Percentiles rank a stretch among this genome's conserved stretches.
These are phyloP conservation scores for Dichomitus squalens DNA, from an alignment of 1,284 basidiomycete species.

Conservation along the genomic window DNA sequence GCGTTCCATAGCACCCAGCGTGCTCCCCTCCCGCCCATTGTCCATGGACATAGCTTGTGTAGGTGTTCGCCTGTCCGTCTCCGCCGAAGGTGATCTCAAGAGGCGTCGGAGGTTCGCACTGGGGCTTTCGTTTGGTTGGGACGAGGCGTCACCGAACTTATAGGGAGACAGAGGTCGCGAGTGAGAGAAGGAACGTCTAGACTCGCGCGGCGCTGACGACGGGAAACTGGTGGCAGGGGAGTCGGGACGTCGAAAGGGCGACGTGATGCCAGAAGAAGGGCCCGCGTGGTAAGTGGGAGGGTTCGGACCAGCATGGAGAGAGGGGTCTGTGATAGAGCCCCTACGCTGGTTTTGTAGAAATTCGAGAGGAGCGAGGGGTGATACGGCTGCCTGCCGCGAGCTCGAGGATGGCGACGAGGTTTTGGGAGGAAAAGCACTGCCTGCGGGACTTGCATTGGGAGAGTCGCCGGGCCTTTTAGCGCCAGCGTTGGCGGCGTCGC, in stretches of 20 bases:
- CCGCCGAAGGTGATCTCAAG: conserved; percentile 40
- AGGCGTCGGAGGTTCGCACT: conserved; percentile 51
- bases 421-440: conserved; percentile 35
- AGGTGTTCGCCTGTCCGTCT: conserved; percentile 25
- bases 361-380: conserved; percentile 70
- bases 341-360: conserved; percentile 76
- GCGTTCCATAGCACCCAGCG: conserved; percentile 11
- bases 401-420: conserved; percentile 33
- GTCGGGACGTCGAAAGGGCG: conserved; percentile 32
- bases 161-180: conserved; percentile 69
- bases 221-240: conserved; percentile 29
- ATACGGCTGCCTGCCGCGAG: conserved; percentile 41
- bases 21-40: conserved; percentile 15
- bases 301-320: conserved; percentile 56
- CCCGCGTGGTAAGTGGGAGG: conserved; percentile 33
- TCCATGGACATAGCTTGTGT: conserved; percentile 21
- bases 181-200: conserved; percentile 40
- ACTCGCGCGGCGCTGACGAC: conserved; percentile 35
- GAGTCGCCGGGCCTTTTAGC: conserved; percentile 26
- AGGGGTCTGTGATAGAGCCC: conserved; percentile 80
- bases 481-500: conserved; percentile 21
- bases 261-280: conserved; percentile 25
- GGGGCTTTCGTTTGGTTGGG: conserved; percentile 43
- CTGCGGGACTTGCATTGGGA: conserved; percentile 23
- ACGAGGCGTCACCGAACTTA: conserved; percentile 65